These are phyloP conservation scores for Penicillium subrubescens DNA, from an alignment of 495 filamentous ascomycete species.

Conservation along the genomic window DNA sequence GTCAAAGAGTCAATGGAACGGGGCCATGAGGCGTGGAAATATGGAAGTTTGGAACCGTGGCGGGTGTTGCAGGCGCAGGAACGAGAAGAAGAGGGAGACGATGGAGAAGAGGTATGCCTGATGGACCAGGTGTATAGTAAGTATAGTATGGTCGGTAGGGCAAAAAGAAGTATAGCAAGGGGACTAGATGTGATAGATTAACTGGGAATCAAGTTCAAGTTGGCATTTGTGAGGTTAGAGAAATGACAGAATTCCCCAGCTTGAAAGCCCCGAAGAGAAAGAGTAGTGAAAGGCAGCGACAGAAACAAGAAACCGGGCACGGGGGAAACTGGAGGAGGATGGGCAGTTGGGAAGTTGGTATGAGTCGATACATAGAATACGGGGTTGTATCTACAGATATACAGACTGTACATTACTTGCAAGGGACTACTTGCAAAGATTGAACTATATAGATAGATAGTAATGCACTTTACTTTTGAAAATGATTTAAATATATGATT, in stretches of 20 bases:
- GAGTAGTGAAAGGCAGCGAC: slow-evolving; percentile 10
- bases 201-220: neutral
- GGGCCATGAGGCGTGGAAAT: slow-evolving; percentile 8
- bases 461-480: too few relatives aligned
- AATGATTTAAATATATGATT: too few relatives aligned
- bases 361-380: neutral
- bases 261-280: slow-evolving; percentile 4
- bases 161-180: neutral
- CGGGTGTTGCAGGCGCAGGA: slow-evolving; percentile 22
- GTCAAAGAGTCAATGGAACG: slow-evolving; percentile 14
- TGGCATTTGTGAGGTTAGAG: neutral
- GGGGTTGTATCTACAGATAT: neutral
- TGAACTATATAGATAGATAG: neutral
- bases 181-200: neutral
- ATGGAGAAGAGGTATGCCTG: neutral
- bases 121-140: neutral
- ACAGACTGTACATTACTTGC: neutral
- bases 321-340: neutral
- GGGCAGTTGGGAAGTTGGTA: neutral
- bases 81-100: neutral
- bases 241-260: neutral
- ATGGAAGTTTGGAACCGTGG: slow-evolving; percentile 20
- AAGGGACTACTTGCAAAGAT: neutral
- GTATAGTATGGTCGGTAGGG: neutral
- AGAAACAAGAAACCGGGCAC: slow-evolving; percentile 14